Evolutionary conservation across 208 protist species (phyloP).

Genomic region (Trypanosoma caninum): DNA sequence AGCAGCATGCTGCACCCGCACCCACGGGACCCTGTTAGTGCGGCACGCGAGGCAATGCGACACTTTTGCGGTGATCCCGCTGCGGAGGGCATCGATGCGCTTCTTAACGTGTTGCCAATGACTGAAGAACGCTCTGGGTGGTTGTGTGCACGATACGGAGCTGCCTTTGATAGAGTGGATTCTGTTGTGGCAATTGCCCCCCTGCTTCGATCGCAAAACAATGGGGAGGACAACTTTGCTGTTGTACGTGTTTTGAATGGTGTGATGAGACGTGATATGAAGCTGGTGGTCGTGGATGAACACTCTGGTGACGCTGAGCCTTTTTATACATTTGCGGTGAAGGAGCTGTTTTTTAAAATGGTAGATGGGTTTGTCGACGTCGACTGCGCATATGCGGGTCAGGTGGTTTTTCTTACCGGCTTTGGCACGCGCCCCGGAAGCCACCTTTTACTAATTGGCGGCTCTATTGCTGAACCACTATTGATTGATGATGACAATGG

Average conservation of each 20-base stretch:
- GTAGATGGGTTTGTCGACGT: slow-evolving; percentile 52
- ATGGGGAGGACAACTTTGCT: slow-evolving; percentile 35
- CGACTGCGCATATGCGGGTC: slow-evolving; percentile 44
- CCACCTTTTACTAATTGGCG: slow-evolving; percentile 58
- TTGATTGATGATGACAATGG: slow-evolving; percentile 27
- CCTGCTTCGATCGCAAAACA: slow-evolving; percentile 48
- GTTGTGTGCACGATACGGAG: slow-evolving; percentile 44
- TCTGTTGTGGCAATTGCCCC: slow-evolving; percentile 51
- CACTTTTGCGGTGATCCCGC: slow-evolving; percentile 58
- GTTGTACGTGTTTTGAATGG: slow-evolving; percentile 65
- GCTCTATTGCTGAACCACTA: slow-evolving; percentile 32
- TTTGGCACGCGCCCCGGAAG: slow-evolving; percentile 44
- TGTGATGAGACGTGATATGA: slow-evolving; percentile 27
- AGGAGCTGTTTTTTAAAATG: slow-evolving; percentile 44
- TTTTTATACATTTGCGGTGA: slow-evolving; percentile 43
- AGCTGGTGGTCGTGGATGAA: slow-evolving; percentile 62
- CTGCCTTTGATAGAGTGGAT: slow-evolving; percentile 11
- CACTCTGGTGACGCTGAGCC: slow-evolving; percentile 64
- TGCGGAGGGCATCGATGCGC: slow-evolving; percentile 49
- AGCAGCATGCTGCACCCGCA: slow-evolving; percentile 38
- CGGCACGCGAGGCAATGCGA: slow-evolving; percentile 62
- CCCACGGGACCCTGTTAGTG: slow-evolving; percentile 58
- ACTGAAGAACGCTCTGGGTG: slow-evolving; percentile 30
- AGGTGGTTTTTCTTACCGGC: slow-evolving; percentile 63
- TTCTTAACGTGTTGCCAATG: slow-evolving; percentile 61